Percentiles rank a stretch among this genome's conserved stretches.
phyloP scores from a whole-genome alignment of 2,329 filamentous ascomycete genomes.

The Dactylellina cionopaga region DNA sequence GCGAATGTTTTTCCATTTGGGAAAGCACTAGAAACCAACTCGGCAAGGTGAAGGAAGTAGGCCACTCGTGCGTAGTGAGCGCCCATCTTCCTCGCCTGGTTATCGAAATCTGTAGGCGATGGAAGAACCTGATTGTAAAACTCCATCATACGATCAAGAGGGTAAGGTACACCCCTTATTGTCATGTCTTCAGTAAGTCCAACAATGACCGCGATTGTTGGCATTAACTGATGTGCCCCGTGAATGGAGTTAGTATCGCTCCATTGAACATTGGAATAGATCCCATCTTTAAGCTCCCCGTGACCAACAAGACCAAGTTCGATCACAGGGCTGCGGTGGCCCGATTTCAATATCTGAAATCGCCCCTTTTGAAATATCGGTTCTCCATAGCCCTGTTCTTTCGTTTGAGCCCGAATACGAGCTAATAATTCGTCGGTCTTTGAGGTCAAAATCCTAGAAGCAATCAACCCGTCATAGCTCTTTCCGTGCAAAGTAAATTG shows the following conservation, averaged over 20 bases:
- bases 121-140: no score
- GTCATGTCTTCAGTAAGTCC: no score
- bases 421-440: neutral
- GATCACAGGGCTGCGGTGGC: neutral
- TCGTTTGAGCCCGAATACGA: neutral
- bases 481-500: neutral
- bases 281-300: no score
- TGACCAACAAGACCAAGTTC: slow-evolving; percentile 1
- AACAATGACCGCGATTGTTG: neutral
- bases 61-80: no score
- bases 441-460: neutral
- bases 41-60: no score
- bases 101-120: no score
- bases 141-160: no score
- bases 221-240: slow-evolving; percentile 3
- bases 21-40: no score
- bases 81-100: no score
- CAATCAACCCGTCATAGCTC: slow-evolving; percentile 1
- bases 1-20: no score
- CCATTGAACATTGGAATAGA: neutral
- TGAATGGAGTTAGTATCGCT: neutral
- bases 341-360: neutral
- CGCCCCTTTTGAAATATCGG: neutral
- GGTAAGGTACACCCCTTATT: no score
- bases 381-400: neutral